phyloP scores from a whole-genome alignment of 2,329 filamentous ascomycete species.

The Podosphaera aphanis region DNA sequence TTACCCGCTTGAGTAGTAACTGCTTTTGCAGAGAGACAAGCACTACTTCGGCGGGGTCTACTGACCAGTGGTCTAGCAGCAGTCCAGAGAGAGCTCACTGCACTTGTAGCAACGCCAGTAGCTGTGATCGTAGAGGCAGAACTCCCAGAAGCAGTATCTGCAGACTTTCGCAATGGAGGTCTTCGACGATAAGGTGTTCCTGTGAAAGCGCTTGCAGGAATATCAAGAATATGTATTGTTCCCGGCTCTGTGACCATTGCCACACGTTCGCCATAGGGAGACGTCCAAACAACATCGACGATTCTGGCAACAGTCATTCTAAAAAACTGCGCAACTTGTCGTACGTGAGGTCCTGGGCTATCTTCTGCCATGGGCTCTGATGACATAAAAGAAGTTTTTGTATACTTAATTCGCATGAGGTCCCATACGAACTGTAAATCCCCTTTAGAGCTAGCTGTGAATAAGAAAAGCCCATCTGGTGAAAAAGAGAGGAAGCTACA shows the following conservation, averaged over 20 bases:
- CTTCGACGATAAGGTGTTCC: conserved; percentile 54
- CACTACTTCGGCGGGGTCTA: conserved; percentile 14
- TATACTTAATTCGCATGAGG: conserved; percentile 40
- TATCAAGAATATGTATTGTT: conserved; percentile 81
- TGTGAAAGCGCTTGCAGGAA: conserved; percentile 59
- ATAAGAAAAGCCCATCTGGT: conserved; percentile 46
- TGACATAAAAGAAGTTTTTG: conserved; percentile 36
- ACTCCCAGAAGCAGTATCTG: conserved; percentile 14
- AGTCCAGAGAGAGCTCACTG: conserved; percentile 15
- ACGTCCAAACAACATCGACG: conserved; percentile 72
- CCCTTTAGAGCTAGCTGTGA: conserved; percentile 65
- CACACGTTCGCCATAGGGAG: conserved; percentile 56
- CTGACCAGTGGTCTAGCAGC: conserved; percentile 15
- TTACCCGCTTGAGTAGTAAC: conserved; percentile 32
- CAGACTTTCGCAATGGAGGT: conserved; percentile 4
- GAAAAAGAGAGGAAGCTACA: conserved; percentile 66
- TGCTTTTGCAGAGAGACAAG: conserved; percentile 12
- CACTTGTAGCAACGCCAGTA: conserved; percentile 14
- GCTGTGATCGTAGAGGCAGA: conserved; percentile 25
- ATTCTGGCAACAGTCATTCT: conserved; percentile 81
- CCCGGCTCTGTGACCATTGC: conserved; percentile 84
- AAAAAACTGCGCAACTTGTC: conserved; percentile 70
- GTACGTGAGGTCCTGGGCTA: conserved; percentile 33
- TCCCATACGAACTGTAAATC: conserved; percentile 70
- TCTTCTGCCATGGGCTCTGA: conserved; percentile 20